A percentile compares a stretch with the other conserved stretches of the same genome.
These are phyloP conservation scores for Astragalus membranaceus DNA, from an alignment of 306 rosid genomes.

Conservation along the genomic window DNA sequence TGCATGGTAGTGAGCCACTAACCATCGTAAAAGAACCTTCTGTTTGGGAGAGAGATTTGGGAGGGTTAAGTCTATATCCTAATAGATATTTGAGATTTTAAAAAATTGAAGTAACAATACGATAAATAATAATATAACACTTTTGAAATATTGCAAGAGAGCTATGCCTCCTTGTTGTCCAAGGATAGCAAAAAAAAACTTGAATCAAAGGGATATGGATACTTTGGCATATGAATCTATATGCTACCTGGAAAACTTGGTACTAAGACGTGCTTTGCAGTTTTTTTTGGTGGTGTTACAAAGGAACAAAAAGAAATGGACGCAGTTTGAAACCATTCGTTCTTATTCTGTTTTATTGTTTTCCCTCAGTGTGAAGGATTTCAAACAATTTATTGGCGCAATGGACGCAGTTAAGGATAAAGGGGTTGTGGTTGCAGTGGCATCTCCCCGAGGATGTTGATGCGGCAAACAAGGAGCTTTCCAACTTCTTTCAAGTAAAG, in stretches of 20 bases:
- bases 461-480: slow-evolving; percentile 55
- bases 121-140: no score
- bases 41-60: no score
- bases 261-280: background rate
- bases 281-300: no score
- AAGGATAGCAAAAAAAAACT: no score
- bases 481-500: slow-evolving; percentile 73
- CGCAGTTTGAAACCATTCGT: background rate
- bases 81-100: no score
- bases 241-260: background rate
- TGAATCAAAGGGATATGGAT: background rate
- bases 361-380: slow-evolving; percentile 73
- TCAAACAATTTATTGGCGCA: slow-evolving; percentile 61
- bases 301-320: no score
- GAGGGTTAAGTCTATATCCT: no score
- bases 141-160: background rate
- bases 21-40: background rate
- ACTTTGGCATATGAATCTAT: slow-evolving; percentile 11
- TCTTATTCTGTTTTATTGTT: background rate
- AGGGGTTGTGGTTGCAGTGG: slow-evolving; percentile 94
- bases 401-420: slow-evolving; percentile 71
- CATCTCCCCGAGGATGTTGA: slow-evolving; percentile 84
- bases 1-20: background rate
- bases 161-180: background rate
- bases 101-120: no score